Percentiles rank a stretch among this genome's conserved stretches.
phyloP scores from a whole-genome alignment of 140 eudicot genomes.

The Senecio squalidus region DNA sequence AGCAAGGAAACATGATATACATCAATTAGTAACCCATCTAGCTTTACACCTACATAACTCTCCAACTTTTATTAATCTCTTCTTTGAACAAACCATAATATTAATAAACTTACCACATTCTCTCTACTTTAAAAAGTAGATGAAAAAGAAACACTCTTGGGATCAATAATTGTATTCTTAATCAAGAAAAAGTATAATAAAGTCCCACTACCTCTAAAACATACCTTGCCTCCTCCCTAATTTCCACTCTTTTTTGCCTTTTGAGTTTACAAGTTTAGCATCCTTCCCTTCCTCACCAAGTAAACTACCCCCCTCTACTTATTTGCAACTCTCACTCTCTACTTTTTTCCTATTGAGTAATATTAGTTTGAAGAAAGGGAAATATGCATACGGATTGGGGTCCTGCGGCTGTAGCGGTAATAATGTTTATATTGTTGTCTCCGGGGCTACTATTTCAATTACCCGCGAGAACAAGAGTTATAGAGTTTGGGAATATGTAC shows the following conservation, averaged over 20 bases:
- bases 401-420: slow-evolving; percentile 87
- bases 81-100: slow-evolving; percentile 4
- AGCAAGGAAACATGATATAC: slow-evolving; percentile 14
- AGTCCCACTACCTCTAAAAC: slow-evolving; percentile 35
- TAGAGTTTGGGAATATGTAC: slow-evolving; percentile 85
- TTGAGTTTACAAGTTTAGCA: slow-evolving; percentile 52
- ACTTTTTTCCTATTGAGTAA: too few species aligned
- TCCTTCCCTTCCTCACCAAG: slow-evolving; percentile 53
- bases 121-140: slow-evolving; percentile 22
- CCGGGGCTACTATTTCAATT: slow-evolving; percentile 79
- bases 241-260: slow-evolving; percentile 27
- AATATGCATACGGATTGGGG: slow-evolving; percentile 78
- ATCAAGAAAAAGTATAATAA: slow-evolving; percentile 22
- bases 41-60: slow-evolving; percentile 22
- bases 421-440: slow-evolving; percentile 64
- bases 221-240: slow-evolving; percentile 39
- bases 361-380: too few species aligned
- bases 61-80: slow-evolving; percentile 19
- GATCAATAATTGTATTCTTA: slow-evolving; percentile 45
- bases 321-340: slow-evolving; percentile 6
- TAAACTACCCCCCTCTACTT: slow-evolving; percentile 23
- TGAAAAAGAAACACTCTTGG: slow-evolving; percentile 25
- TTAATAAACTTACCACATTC: slow-evolving; percentile 11
- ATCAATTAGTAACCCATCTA: slow-evolving; percentile 18
- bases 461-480: slow-evolving; percentile 63